Conservation (phyloP, 1,139 yeast genomes). For the Kodamaea fungicola region DNA sequence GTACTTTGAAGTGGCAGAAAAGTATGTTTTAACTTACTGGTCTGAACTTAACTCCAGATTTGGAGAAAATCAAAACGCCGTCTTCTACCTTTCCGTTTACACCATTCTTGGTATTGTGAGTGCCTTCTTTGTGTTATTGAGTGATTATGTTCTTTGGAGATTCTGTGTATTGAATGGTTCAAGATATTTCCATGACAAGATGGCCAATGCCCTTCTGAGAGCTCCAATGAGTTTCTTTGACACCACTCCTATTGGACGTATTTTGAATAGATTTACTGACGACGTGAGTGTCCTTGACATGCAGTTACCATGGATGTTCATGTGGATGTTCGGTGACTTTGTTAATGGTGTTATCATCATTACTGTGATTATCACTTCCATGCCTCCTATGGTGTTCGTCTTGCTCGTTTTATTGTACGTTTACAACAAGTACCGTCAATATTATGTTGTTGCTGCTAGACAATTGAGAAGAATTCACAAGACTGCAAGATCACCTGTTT, state of each 20-base stretch:
- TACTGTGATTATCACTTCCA: slow-evolving; percentile 19
- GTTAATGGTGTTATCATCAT: slow-evolving; percentile 16
- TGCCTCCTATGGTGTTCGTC: slow-evolving; percentile 24
- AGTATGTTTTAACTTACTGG: slow-evolving; percentile 25
- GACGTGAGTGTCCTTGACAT: slow-evolving; percentile 24
- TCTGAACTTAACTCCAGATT: slow-evolving; percentile 20
- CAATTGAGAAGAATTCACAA: slow-evolving; percentile 26
- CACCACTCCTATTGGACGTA: slow-evolving; percentile 30
- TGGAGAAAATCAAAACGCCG: slow-evolving; percentile 18
- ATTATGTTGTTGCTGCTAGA: slow-evolving; percentile 25
- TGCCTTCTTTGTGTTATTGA: slow-evolving; percentile 21
- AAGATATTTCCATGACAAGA: slow-evolving; percentile 21
- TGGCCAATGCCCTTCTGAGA: slow-evolving; percentile 25
- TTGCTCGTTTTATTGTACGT: slow-evolving; percentile 16
- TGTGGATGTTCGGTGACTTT: slow-evolving; percentile 14
- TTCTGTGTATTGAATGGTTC: slow-evolving; percentile 26
- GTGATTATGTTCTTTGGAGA: slow-evolving; percentile 25
- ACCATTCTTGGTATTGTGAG: slow-evolving; percentile 19
- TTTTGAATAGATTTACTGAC: slow-evolving; percentile 29
- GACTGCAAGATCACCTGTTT: slow-evolving; percentile 22
- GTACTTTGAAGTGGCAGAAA: slow-evolving; percentile 19
- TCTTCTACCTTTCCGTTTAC: slow-evolving; percentile 19
- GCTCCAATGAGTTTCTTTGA: slow-evolving; percentile 33
- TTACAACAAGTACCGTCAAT: slow-evolving; percentile 21
- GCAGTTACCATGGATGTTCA: slow-evolving; percentile 25